phyloP scores from a whole-genome alignment of 2,329 filamentous ascomycete species.

The Ramichloridium luteum region DNA sequence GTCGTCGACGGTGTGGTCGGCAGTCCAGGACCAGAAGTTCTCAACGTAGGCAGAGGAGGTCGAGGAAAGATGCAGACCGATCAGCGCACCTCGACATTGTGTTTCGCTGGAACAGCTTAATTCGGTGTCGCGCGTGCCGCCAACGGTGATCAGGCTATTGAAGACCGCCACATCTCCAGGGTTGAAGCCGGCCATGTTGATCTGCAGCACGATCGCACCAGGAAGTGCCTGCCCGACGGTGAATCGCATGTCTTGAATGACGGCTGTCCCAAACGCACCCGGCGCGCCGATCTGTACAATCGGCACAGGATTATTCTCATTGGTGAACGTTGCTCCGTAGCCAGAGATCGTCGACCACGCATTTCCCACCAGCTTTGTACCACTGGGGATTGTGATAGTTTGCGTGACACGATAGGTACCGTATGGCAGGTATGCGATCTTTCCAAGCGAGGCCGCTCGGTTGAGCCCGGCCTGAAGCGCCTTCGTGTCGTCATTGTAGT shows the following conservation, averaged over 20 bases:
- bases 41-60: conserved; percentile 39
- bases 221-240: conserved; percentile 35
- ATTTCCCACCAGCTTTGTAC: conserved; percentile 43
- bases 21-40: conserved; percentile 39
- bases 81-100: conserved; percentile 15
- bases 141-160: conserved; percentile 23
- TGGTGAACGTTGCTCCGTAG: conserved; percentile 34
- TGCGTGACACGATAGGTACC: conserved; percentile 33
- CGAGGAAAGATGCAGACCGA: conserved; percentile 35
- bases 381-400: conserved; percentile 36
- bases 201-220: conserved; percentile 33
- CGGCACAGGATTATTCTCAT: conserved; percentile 32
- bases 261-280: conserved; percentile 36
- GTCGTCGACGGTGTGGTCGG: conserved; percentile 39
- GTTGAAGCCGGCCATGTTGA: conserved; percentile 36
- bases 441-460: conserved; percentile 10
- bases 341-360: conserved; percentile 39
- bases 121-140: conserved; percentile 21
- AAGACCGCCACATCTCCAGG: conserved; percentile 37
- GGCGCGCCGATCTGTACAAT: conserved; percentile 40
- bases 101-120: conserved; percentile 27
- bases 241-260: conserved; percentile 42
- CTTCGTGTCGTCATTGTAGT: conserved; percentile 25
- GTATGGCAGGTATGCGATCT: conserved; percentile 32
- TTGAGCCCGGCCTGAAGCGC: conserved; percentile 11